These are phyloP conservation scores for Elaeis guineensis DNA, from an alignment of 176 grass and related monocot genomes.

Conservation along the genomic window DNA sequence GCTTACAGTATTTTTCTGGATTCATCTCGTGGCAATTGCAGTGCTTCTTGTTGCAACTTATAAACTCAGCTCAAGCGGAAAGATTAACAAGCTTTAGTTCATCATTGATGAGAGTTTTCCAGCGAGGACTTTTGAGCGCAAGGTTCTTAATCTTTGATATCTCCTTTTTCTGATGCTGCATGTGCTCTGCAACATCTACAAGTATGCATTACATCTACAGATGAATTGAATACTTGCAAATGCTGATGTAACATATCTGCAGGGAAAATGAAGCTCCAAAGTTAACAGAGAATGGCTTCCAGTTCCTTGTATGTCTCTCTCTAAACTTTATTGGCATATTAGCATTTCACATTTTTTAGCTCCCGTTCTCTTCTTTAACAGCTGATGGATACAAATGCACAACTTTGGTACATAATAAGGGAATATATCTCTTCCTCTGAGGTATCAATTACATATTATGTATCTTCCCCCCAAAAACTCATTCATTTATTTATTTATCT, in stretches of 20 bases:
- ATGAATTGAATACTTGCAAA: too few species aligned
- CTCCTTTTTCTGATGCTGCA: neutral
- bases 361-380: slow-evolving; percentile 31
- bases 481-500: too few species aligned
- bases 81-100: slow-evolving; percentile 62
- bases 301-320: slow-evolving; percentile 55
- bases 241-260: slow-evolving; percentile 30
- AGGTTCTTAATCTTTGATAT: slow-evolving; percentile 28
- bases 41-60: slow-evolving; percentile 91
- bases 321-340: slow-evolving; percentile 15
- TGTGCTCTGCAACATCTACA: neutral
- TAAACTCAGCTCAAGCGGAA: slow-evolving; percentile 90
- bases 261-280: slow-evolving; percentile 81
- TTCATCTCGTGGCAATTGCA: slow-evolving; percentile 23
- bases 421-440: slow-evolving; percentile 94
- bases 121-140: slow-evolving; percentile 80
- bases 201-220: too few species aligned
- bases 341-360: slow-evolving; percentile 24
- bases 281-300: slow-evolving; percentile 94
- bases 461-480: neutral
- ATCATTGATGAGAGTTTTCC: slow-evolving; percentile 83
- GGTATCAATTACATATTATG: slow-evolving; percentile 35
- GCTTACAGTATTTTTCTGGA: slow-evolving; percentile 7
- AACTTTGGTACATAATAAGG: slow-evolving; percentile 97
- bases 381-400: slow-evolving; percentile 93